Conservation (phyloP, 192 early-diverging fungal species). For the Mortierella alpina region DNA sequence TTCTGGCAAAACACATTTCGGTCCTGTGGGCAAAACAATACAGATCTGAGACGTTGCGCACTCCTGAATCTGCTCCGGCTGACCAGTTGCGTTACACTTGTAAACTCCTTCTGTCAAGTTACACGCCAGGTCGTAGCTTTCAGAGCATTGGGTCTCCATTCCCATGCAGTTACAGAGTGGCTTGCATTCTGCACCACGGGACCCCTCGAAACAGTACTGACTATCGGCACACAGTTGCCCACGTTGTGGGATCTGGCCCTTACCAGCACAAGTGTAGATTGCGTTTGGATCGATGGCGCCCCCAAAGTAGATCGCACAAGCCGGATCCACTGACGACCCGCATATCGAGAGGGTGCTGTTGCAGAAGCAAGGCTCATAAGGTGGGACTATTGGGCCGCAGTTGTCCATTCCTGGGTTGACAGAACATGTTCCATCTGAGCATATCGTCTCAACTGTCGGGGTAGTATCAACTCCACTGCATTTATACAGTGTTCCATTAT, state of each 20-base stretch:
- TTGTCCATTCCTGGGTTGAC: neutral
- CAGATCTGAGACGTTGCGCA: neutral
- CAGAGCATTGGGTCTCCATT: neutral
- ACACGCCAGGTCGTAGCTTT: neutral
- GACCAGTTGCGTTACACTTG: neutral
- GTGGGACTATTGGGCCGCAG: neutral
- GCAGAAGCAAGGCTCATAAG: neutral
- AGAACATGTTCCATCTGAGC: neutral
- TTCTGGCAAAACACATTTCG: neutral
- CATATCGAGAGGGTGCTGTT: neutral
- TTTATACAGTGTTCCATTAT: neutral
- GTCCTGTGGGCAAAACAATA: neutral
- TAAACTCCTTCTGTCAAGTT: neutral
- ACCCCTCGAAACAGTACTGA: too few species aligned
- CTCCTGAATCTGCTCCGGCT: neutral
- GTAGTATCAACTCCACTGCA: neutral
- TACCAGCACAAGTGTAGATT: too few species aligned
- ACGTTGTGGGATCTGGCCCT: too few species aligned
- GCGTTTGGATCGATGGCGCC: neutral
- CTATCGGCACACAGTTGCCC: too few species aligned
- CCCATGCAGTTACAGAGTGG: neutral
- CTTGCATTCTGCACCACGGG: neutral
- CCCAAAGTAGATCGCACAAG: neutral
- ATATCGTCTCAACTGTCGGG: neutral
- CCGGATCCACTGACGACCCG: too few species aligned